These are phyloP conservation scores for Phaeosphaeriaceae sp. DNA, from an alignment of 2,329 filamentous ascomycete species.

Conservation along the genomic window DNA sequence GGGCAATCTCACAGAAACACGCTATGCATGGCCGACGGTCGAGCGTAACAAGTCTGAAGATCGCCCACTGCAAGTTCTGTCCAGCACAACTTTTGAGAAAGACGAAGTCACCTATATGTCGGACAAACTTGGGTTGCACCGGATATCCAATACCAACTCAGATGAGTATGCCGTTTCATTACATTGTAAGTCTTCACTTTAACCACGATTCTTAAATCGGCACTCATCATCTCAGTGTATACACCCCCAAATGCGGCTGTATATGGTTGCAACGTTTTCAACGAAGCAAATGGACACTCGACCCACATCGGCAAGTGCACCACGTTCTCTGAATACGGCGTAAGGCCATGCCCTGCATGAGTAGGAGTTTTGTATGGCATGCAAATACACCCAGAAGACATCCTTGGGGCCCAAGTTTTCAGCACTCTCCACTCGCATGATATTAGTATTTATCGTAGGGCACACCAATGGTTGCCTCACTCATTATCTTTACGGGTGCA, in stretches of 20 bases:
- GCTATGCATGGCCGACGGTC: constrained; percentile 73
- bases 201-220: background rate
- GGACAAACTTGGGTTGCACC: constrained; percentile 84
- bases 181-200: constrained; percentile 64
- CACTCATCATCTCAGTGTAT: constrained; percentile 61
- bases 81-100: constrained; percentile 70
- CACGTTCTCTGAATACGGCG: constrained; percentile 45
- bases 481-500: background rate
- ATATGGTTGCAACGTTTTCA: constrained; percentile 81
- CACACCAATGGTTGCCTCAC: background rate
- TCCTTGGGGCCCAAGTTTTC: no score
- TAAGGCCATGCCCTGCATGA: background rate
- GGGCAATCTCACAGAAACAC: constrained; percentile 79
- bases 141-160: constrained; percentile 75
- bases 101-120: constrained; percentile 90
- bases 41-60: constrained; percentile 53
- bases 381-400: no score
- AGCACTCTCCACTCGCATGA: no score
- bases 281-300: constrained; percentile 69
- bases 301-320: constrained; percentile 37
- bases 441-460: background rate
- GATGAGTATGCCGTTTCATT: constrained; percentile 81
- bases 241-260: constrained; percentile 88
- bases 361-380: background rate
- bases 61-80: constrained; percentile 67